Evolutionary conservation across 2,329 filamentous ascomycete genomes (phyloP), one percentile per base, ranked within the genome.

Genomic region (Dactylellina sp.): DNA sequence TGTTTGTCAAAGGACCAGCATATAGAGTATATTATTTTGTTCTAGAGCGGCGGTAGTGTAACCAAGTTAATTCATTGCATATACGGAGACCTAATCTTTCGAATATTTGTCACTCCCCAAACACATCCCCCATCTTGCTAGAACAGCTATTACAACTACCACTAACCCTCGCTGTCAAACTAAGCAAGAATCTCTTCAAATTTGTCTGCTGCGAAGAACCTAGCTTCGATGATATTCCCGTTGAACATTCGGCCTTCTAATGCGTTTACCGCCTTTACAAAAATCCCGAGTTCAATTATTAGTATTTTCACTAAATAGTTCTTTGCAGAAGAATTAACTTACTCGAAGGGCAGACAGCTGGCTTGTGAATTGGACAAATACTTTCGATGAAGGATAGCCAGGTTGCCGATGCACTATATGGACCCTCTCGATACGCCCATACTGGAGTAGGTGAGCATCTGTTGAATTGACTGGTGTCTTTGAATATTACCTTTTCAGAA

Each of bases 311-410:
- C n/a, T n/a, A n/a, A n/a, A n/a, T n/a, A n/a, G n/a, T n/a, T n/a
- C n/a, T n/a, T n/a, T n/a, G n/a, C n/a, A n/a, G 46, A 46, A 47
- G 42, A 53, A 47, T 44, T 49, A 47, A 86, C 89, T 83, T 84
- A 93, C 91, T 78, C 93, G 86, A 68, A 98, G 82, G 12, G 93
- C 95, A 49, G 91, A 95, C 61, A 98, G 84, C 78, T 89, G 87
- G 77, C 90, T 91, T 1, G 91, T 94, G 80, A 98, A 99, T 80
- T 96, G 92, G 81, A 99, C 92, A 81, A 97, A 98, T 2, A 99
- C 95, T 60, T 88, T 87, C 11, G 84, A 82, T 74, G 81, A 82
- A 52, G 80, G 82, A 18, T 63, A 35, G 12, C 63, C 71, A 7
- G 52, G 35, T 28, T 64, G 28, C 22, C 56, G 57, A 52, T 75